Evolutionary conservation across 495 filamentous ascomycete genomes (phyloP), one percentile per base, ranked within the genome.

Genomic region (Haplographium delicatum): DNA sequence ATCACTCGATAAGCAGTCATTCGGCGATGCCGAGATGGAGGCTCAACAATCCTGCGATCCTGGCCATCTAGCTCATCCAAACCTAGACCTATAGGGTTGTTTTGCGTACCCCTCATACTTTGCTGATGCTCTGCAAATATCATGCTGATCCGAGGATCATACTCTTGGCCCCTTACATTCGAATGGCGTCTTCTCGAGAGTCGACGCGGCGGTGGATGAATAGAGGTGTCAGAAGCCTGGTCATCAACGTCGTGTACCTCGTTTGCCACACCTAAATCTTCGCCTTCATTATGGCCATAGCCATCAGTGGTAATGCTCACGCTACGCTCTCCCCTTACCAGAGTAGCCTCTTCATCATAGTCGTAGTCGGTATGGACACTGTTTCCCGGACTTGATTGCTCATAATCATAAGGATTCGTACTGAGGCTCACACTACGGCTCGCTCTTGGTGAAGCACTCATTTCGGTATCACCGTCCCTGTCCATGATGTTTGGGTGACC

Each of bases 381-480:
- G 4, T 15, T 27, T 31, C 44, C n/a, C 26, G 40, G 40, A 18
- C 39, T 46, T 2, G 28, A 44, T 41, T 47, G 50, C 20, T 9
- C 15, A 26, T 47, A 44, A 9, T 18, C n/a, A 28, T 48, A 20
- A n/a, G 13, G 8, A 27, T 27, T 30, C 20, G 39, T 26, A n/a
- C 39, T 41, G 19, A 41, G 7, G 26, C 52, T 49, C 6, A 19
- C 35, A 26, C 45, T 27, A 10, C 48, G 37, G 22, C 31, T 39
- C 15, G 44, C 38, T 35, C 38, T 20, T 2, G 60, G 50, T 3
- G 59, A 53, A 7, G 41, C 33, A 33, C 56, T 60, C 60, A 63
- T 63, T 18, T 63, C 60, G 9, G 55, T 58, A 34, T 63, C 60
- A 13, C 60, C 60, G 44, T 63, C 60, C 11, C 27, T 35, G 44